Base-by-base conservation (phyloP, 495 filamentous ascomycete genomes). In the Aspergillus kassunensis region DNA sequence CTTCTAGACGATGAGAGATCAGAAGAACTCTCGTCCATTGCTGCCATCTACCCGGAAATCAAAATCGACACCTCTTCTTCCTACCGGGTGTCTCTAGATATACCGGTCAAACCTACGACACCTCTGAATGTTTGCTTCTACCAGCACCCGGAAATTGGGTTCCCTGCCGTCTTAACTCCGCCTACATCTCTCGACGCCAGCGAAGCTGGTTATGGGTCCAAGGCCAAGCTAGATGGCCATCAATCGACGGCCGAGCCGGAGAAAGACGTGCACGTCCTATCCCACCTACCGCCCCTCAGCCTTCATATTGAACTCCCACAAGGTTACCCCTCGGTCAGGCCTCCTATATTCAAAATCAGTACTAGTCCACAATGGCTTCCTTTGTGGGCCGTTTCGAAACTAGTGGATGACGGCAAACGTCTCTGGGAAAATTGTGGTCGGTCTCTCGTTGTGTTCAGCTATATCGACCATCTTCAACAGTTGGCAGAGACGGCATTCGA, bases 11-110 rank as follows among this genome's bases (percentile, higher is more conserved):
- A 89, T 60, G 81, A 87, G 53, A 88, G 93, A 48, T 76, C 84
- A 15, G 75, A 85, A 13, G 93, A 98, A 69, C 77, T 98, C 42
- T 82, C 80, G 40, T 83, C 90, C n/a, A 83, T 97, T 37, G 75
- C 78, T 12, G 87, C 91, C 59, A 97, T 98, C 55, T 98, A 82
- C 56, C 92, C 92, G 16, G 93, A 98, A 66, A 81, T 96, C 13
- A 73, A 75, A 25, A 67, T 87, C 27, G 76, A 82, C 46, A 70
- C 79, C 4, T 60, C 77, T 4, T 57, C 55, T 4, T 80, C 80
- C 2, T 86, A 84, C 63, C 78, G 75, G 43, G 83, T 88, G 2
- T 78, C 76, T 6, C 75, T 97, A 47, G 83, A 88, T 20, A 67
- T 97, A 0, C 80, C 84, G 6, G 86, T 96, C 43, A 77, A 81